Base-by-base conservation (phyloP, 2,329 filamentous ascomycete species). In the Fusarium armeniacum region DNA sequence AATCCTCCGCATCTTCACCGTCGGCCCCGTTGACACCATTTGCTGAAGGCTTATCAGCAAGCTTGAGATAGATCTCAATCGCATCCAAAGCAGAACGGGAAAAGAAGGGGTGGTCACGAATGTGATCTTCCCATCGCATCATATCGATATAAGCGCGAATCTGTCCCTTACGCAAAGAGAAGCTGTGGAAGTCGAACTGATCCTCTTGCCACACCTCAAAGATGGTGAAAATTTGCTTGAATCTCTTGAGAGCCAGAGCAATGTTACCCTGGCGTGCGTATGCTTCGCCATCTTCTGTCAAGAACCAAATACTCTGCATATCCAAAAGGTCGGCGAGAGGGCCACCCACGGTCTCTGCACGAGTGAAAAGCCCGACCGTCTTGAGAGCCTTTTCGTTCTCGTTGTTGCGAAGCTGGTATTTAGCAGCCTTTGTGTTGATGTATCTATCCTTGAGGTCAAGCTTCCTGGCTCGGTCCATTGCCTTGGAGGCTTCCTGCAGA, bases 171-270 rank as follows among this genome's bases (percentile, higher is more conserved):
- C 96, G 87, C n/a, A 99, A 84, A 22, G 94, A 98, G 81, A 99
- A 99, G 78, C 90, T 93, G 84, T 99, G 97, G 84, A 99, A 99
- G 79, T 99, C 96, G 75, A 98, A 98, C 77, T 99, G 96, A 75
- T 99, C 96, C 78, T 99, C 97, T 77, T 97, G 92, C 96, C 96
- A 99, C 22, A 93, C 90, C 71, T 98, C 95, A 76, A 99, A 99
- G 71, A 99, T 97, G 80, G 93, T 93, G 78, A 91, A 91, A 60
- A 99, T 88, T 24, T 93, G 86, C 70, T 94, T 93, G 80, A 98
- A 95, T 51, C 97, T 90, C 84, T 99, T 99, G 55, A 99, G 84
- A 0, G 97, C 95, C 62, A 98, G 86, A 6, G 91, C 93, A 47
- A 92, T 83, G 73, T 97, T 94, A 69, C 90, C 90, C 78, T 94